Conservation (phyloP, 257 asterid genomes). For the Nicotiana obtusifolia region DNA sequence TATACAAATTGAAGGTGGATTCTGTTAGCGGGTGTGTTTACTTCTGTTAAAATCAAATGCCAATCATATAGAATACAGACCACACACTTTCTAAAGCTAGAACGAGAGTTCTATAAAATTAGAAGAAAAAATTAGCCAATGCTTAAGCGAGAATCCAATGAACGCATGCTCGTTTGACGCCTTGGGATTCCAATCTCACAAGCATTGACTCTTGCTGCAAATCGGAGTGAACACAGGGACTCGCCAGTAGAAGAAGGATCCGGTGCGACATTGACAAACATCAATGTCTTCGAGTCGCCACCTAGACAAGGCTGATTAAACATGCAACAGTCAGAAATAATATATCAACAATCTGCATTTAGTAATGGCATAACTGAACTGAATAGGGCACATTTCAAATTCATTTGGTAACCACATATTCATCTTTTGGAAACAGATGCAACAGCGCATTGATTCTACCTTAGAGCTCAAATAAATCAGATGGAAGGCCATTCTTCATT, state of each 20-base stretch:
- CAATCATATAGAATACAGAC: conserved; percentile 30
- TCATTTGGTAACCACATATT: neutral
- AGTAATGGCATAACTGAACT: neutral
- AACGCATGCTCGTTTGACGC: conserved; percentile 74
- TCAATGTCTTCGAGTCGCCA: conserved; percentile 89
- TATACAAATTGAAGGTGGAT: conserved; percentile 50
- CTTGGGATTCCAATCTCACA: conserved; percentile 95
- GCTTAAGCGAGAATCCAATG: conserved; percentile 75
- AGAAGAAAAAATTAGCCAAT: conserved; percentile 46
- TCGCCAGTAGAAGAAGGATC: conserved; percentile 80
- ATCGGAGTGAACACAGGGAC: conserved; percentile 89
- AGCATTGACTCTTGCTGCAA: conserved; percentile 89
- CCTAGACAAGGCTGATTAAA: conserved; percentile 87
- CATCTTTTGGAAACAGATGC: neutral
- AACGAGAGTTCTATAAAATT: conserved; percentile 19
- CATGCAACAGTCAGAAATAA: conserved; percentile 10
- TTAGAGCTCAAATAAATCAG: neutral
- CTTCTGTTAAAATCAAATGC: conserved; percentile 26
- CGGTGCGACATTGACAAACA: conserved; percentile 89
- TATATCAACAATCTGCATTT: neutral
- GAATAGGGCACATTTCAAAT: neutral
- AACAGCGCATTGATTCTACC: neutral
- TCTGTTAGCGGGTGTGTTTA: conserved; percentile 34
- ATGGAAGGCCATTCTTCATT: neutral
- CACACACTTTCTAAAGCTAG: conserved; percentile 30